Base-by-base conservation (phyloP, 2,329 filamentous ascomycete genomes). In the Truncatella angustata region DNA sequence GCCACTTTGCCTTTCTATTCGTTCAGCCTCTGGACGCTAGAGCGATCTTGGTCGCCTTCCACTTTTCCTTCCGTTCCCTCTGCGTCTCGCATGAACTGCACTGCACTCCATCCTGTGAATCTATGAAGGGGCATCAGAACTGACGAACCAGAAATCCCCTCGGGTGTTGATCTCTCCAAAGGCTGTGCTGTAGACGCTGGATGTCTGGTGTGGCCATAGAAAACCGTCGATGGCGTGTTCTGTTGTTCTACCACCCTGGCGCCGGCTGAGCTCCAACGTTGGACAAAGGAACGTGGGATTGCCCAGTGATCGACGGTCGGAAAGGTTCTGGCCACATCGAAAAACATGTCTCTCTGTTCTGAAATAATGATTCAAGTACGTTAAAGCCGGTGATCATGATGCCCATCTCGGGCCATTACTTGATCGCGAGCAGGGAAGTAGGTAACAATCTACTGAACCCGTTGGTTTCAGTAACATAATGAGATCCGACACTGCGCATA, bases 1-100 rank as follows among this genome's bases (percentile, higher is more conserved):
- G 46, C 21, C 37, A 40, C 12, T 45, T 47, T 53, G 53, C 30
- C 28, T 44, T 56, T 39, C 56, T 46, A 60, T 59, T 60, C 36
- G 58, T 20, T 43, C 23, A 18, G 24, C 35, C 36, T n/a, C 20
- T 32, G 30, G 16, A 34, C 28, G 43, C 43, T 46, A 46, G 43
- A 36, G 32, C 30, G 32, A 16, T 34, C 32, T 20, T 43, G 21
- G n/a, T n/a, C 21, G 10, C 20, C 40, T n/a, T 24, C 28, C 32
- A 16, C 24, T 39, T 35, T 49, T 37, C 34, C 34, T 49, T 20
- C 20, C 9, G 6, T 5, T 10, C 16, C 24, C 18, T 24, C 10
- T 43, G 43, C 20, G 26, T 10, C 30, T 32, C 16, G 43, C 43
- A 44, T 49, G 7, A 12, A 21, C 18, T 26, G 30, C 9, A 37